Base-by-base conservation (phyloP, 129 eudicot genomes). In the Tagetes patula region DNA sequence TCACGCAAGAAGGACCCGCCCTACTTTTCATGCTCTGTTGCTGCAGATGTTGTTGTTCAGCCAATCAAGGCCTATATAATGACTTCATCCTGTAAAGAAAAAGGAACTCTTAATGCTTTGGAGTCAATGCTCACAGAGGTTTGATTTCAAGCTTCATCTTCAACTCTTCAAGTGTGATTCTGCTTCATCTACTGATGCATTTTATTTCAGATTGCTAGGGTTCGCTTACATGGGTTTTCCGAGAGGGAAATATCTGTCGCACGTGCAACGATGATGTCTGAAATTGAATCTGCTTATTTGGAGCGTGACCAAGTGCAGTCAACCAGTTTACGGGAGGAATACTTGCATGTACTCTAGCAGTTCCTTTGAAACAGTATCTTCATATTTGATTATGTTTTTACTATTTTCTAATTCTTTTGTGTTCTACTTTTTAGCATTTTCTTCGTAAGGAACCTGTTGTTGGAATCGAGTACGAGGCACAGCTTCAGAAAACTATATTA, bases 271-370 rank as follows among this genome's bases (percentile, higher is more conserved):
- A 82, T 93, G 82, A 82, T 93, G 96, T 87, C 98, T 33, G 98
- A 93, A 83, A 89, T 93, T 49, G 98, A 93, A 83, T 93, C 96
- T 75, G 89, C 98, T 7, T 93, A 84, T 79, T 82, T 93, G 75
- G 98, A 89, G 81, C 91, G 98, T 10, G 98, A 89, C 73, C 96
- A 89, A 78, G 83, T 85, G 76, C 95, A 93, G 82, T 93, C 98
- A 48, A 84, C 85, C 77, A 84, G 86, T 80, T 79, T 88, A 61
- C 81, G 96, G 8, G 96, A 89, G 81, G 95, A 87, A 82, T 93
- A 86, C 79, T 50, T 87, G 70, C 96, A 89, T 79, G 98, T 87
- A 82, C 33, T 58, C 9, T 20, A 62, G 38, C 42, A 33, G 3
- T 61, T 54, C 67, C 33, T 68, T 52, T 70, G n/a, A 50, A 43